Evolutionary conservation across 176 grass and related monocot genomes (phyloP).

Genomic region (Cenchrus purpureus): DNA sequence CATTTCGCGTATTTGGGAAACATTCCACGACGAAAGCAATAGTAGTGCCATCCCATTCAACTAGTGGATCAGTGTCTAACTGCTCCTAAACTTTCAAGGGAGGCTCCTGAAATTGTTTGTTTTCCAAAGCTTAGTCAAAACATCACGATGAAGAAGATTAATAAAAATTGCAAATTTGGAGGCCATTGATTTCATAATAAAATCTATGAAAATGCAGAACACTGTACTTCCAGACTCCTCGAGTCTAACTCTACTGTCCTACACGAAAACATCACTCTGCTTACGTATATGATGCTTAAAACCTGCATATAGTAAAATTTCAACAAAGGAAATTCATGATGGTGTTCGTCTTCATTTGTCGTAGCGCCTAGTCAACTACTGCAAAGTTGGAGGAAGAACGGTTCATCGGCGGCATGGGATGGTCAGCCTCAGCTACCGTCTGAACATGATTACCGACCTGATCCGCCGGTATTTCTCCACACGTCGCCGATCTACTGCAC

Average conservation of each 20-base stretch:
- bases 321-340: neutral
- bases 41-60: neutral
- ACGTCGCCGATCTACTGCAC: neutral
- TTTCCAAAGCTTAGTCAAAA: neutral
- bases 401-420: neutral
- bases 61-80: neutral
- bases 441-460: conserved; percentile 8
- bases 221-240: too few species aligned
- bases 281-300: neutral
- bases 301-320: neutral
- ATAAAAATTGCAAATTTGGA: neutral
- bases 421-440: neutral
- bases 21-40: neutral
- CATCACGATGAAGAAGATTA: neutral
- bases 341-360: neutral
- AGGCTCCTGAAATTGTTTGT: neutral
- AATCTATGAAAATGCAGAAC: too few species aligned
- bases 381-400: neutral
- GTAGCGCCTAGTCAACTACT: neutral
- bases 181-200: too few species aligned
- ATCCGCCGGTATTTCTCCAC: neutral
- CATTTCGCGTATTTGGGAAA: neutral
- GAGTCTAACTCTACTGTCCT: too few species aligned
- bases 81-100: neutral
- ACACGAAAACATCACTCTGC: too few species aligned